phyloP scores from a whole-genome alignment of 805 yeast species.

The Yarrowia yakushimensis region DNA sequence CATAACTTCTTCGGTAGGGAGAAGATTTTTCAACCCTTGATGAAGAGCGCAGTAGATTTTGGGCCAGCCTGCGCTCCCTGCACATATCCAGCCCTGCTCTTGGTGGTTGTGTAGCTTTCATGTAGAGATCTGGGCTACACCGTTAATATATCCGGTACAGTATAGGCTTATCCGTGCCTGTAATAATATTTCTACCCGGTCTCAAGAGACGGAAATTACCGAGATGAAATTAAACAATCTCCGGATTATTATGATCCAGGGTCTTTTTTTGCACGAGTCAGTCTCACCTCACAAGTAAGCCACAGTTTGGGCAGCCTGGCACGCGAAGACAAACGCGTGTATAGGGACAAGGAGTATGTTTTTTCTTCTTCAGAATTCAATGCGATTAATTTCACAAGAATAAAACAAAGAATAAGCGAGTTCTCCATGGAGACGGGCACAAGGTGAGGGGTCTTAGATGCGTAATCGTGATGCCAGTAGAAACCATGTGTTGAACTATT shows the following conservation, averaged over 20 bases:
- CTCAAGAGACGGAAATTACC: background rate
- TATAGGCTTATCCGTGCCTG: background rate
- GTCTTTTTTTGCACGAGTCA: slow-evolving; percentile 13
- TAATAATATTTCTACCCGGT: background rate
- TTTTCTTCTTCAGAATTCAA: too few species aligned
- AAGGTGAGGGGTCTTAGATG: too few species aligned
- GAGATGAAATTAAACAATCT: background rate
- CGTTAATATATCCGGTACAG: too few species aligned
- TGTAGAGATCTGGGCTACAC: too few species aligned
- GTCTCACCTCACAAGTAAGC: background rate
- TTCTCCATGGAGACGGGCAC: too few species aligned
- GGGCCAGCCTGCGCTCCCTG: background rate
- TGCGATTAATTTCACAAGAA: too few species aligned
- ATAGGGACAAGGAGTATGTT: background rate
- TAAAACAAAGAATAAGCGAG: too few species aligned
- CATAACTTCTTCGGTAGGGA: slow-evolving; percentile 6
- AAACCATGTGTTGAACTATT: too few species aligned
- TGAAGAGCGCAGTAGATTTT: background rate
- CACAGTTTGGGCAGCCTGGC: background rate
- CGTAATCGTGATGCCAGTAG: too few species aligned
- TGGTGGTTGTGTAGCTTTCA: background rate
- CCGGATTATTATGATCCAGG: slow-evolving; percentile 14
- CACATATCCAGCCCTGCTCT: background rate
- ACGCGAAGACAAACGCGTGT: background rate
- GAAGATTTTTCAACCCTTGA: background rate